Conservation (phyloP, 2,329 filamentous ascomycete species). For the Tolypocladium ophioglossoides region DNA sequence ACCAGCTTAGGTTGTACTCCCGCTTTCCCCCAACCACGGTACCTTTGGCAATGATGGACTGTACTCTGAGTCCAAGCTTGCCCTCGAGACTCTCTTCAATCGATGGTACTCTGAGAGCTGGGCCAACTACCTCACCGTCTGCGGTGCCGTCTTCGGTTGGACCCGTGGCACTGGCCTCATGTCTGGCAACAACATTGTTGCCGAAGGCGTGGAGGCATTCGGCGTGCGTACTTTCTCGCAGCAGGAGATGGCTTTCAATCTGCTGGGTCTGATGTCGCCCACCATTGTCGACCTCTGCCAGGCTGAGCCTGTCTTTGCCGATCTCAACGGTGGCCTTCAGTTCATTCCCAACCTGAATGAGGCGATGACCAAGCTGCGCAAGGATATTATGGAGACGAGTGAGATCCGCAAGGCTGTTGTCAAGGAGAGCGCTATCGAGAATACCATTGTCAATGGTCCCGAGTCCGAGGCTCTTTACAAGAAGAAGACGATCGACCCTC, state of each 20-base stretch:
- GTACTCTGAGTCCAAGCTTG: slow-evolving; percentile 97
- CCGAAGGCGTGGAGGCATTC: slow-evolving; percentile 91
- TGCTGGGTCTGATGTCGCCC: slow-evolving; percentile 91
- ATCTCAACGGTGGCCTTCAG: slow-evolving; percentile 94
- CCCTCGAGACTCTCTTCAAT: slow-evolving; percentile 94
- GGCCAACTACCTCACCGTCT: slow-evolving; percentile 96
- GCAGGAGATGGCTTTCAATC: slow-evolving; percentile 98
- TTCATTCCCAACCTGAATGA: slow-evolving; percentile 95
- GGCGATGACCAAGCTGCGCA: slow-evolving; percentile 84
- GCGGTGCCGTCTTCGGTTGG: slow-evolving; percentile 97
- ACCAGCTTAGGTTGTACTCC: slow-evolving; percentile 90
- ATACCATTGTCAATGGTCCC: slow-evolving; percentile 94
- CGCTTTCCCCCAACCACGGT: slow-evolving; percentile 93
- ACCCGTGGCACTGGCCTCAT: slow-evolving; percentile 97
- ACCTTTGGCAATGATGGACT: slow-evolving; percentile 97
- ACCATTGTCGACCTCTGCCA: slow-evolving; percentile 93
- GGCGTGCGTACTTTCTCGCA: slow-evolving; percentile 98
- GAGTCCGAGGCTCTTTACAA: slow-evolving; percentile 87
- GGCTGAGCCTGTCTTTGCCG: slow-evolving; percentile 87
- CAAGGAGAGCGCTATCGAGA: slow-evolving; percentile 92
- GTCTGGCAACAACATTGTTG: slow-evolving; percentile 95
- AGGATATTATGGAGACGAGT: slow-evolving; percentile 89
- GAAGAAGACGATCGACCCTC: slow-evolving; percentile 84
- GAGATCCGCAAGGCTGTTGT: slow-evolving; percentile 88
- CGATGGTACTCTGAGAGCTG: slow-evolving; percentile 97